Conservation (phyloP, 257 asterid genomes). For the Przewalskia tangutica region DNA sequence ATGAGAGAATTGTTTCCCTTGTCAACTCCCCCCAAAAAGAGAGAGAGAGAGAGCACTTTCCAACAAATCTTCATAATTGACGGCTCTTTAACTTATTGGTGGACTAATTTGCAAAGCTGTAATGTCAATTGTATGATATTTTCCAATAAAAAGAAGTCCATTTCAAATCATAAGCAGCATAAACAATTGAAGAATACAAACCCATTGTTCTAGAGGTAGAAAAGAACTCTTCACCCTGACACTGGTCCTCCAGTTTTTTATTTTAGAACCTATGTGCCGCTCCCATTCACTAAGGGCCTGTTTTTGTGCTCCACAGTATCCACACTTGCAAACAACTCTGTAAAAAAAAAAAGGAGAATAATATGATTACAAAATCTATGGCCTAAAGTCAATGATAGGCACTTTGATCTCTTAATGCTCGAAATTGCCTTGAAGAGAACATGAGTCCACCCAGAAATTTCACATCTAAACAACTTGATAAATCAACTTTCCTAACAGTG, state of each 20-base stretch:
- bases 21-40: background rate
- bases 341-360: conserved; percentile 1
- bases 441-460: background rate
- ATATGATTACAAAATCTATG: background rate
- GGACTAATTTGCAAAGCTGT: background rate
- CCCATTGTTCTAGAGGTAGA: conserved; percentile 94
- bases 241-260: conserved; percentile 87
- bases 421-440: background rate
- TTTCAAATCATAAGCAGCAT: background rate
- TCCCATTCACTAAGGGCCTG: conserved; percentile 95
- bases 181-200: conserved; percentile 30
- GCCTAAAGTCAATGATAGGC: background rate
- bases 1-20: background rate
- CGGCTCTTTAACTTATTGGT: background rate
- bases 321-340: conserved; percentile 99
- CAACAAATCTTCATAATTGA: background rate
- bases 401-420: background rate
- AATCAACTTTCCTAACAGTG: background rate
- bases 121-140: background rate
- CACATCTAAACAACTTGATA: background rate
- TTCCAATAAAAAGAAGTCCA: background rate
- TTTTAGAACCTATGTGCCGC: conserved; percentile 79
- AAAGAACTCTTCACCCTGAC: conserved; percentile 79
- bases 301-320: conserved; percentile 80
- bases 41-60: background rate